Evolutionary conservation across 352 stramenopile genomes (phyloP), one percentile per base, ranked within the genome.

Genomic region (Pythium myriotylum): DNA sequence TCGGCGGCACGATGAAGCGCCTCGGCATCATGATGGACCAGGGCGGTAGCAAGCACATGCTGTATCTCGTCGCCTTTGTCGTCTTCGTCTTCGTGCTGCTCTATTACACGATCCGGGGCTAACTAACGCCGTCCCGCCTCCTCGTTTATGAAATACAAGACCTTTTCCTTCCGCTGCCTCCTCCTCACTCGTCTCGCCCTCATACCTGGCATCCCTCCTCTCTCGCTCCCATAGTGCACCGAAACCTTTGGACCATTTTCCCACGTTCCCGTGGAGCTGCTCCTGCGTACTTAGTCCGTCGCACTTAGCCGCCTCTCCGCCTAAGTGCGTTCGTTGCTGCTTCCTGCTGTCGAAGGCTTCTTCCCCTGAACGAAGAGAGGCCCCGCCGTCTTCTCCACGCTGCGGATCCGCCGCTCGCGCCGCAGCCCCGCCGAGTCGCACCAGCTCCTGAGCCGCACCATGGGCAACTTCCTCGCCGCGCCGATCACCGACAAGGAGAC

Each of bases 11-110:
- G n/a, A 91, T 95, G 80, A 92, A 92, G 69, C 81, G 82, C 0
- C 71, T 95, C 27, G 80, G 81, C 23, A 72, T 78, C 62, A 95
- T 95, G 86, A 92, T 95, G 83, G 83, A 93, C 33, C 84, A 92
- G 29, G 86, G 86, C 45, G 84, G 86, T 39, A 91, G 84, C 74
- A 94, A 90, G 69, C 86, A 95, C 74, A 95, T 95, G 86, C 80
- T 92, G 57, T 92, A 94, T 56, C 73, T 95, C 62, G 79, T 94
- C 42, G 74, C 59, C 55, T 95, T 95, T 52, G 86, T 95, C 26
- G 81, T 95, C 16, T 59, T 95, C 48, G 84, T 95, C 42, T 94
- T 95, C 51, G 73, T 94, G 54, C 74, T 95, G 59, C 75, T 95
- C 29, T 95, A 94, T 70, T 90, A 85, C 56, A 70, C 79, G 47